Conservation (phyloP, 1,284 basidiomycete genomes). For the Prillingera fragicola region DNA sequence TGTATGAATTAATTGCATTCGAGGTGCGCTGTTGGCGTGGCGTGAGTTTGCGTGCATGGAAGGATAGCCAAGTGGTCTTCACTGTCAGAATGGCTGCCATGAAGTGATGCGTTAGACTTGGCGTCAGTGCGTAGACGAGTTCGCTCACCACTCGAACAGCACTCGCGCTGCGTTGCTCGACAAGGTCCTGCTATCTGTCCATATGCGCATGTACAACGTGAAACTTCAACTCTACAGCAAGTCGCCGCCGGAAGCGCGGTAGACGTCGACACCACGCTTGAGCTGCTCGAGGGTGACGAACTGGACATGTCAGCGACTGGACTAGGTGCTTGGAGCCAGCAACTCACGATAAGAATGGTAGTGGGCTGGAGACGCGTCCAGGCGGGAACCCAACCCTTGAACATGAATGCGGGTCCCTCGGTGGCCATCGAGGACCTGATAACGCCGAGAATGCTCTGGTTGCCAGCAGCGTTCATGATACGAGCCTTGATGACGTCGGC, state of each 20-base stretch:
- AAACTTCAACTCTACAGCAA: constrained; percentile 22
- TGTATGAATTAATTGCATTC: too few species aligned
- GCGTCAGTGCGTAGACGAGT: too few species aligned
- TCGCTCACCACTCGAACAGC: too few species aligned
- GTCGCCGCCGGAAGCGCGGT: constrained; percentile 31
- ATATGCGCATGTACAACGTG: too few species aligned
- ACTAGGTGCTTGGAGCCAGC: not conserved
- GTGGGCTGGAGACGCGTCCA: constrained; percentile 81
- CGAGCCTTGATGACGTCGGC: constrained; percentile 80
- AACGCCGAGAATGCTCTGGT: constrained; percentile 64
- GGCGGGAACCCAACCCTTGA: constrained; percentile 65
- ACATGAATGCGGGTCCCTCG: constrained; percentile 85
- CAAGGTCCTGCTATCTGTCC: too few species aligned
- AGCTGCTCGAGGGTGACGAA: constrained; percentile 71
- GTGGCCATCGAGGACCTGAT: constrained; percentile 66
- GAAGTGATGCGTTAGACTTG: too few species aligned
- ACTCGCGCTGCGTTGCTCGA: too few species aligned
- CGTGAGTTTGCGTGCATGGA: too few species aligned
- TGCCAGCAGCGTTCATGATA: constrained; percentile 84
- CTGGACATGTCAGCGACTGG: not conserved
- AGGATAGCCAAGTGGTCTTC: too few species aligned
- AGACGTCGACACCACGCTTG: constrained; percentile 37
- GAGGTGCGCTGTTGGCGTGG: too few species aligned
- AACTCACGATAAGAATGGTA: constrained; percentile 36
- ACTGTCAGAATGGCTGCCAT: too few species aligned